A percentile compares a stretch with the other conserved stretches of the same genome.
Evolutionary conservation across 345 rosid genomes (phyloP).

Genomic region (Eucalyptus sideroxylon): DNA sequence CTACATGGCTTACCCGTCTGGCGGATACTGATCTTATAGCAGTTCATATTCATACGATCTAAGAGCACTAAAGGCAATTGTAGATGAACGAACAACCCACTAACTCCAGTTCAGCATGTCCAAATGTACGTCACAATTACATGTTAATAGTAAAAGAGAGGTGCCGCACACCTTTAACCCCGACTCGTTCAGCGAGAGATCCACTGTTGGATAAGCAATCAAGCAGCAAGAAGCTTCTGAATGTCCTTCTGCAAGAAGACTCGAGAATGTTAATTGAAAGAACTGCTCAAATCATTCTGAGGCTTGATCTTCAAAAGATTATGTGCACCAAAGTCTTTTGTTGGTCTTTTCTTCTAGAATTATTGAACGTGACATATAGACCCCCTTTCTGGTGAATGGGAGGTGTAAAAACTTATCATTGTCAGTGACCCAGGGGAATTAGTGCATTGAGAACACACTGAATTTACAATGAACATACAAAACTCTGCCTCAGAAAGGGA

Average conservation of each 20-base stretch:
- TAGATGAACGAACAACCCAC: not conserved
- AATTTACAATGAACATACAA: not conserved
- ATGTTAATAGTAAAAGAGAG: not conserved
- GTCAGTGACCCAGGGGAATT: not conserved
- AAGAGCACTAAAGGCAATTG: not conserved
- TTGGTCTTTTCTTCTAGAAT: not conserved
- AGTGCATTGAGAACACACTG: not conserved
- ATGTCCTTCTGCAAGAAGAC: constrained; percentile 46
- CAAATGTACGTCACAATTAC: not conserved
- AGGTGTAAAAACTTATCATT: not conserved
- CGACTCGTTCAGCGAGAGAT: not conserved
- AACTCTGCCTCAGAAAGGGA: not conserved
- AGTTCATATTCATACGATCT: not conserved
- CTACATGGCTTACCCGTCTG: not conserved
- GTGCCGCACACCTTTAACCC: not conserved
- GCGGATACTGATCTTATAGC: not conserved
- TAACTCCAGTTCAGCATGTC: not conserved
- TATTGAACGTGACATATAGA: not conserved
- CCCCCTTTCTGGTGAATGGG: not conserved
- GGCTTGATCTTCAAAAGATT: not conserved
- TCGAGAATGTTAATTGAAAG: not conserved
- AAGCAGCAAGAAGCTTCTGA: constrained; percentile 48
- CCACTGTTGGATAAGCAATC: not conserved
- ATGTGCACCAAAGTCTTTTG: not conserved
- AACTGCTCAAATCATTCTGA: not conserved